phyloP scores from a whole-genome alignment of 306 rosid species.

The Rubus idaeus region DNA sequence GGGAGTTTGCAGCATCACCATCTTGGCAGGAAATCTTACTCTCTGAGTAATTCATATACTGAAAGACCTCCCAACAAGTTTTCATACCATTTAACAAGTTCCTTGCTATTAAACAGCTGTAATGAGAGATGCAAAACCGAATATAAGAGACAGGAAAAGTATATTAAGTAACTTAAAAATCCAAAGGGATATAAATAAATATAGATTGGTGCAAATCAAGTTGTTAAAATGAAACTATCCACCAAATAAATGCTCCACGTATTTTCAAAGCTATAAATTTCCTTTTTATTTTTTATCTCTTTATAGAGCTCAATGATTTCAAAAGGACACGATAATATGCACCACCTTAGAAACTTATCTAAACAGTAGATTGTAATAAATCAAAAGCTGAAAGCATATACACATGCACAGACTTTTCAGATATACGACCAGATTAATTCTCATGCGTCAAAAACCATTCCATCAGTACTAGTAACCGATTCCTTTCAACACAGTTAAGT shows the following conservation, averaged over 20 bases:
- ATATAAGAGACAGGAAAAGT: constrained; percentile 16
- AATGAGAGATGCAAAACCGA: constrained; percentile 28
- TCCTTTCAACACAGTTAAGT: constrained; percentile 15
- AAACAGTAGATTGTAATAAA: background rate
- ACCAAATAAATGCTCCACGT: background rate
- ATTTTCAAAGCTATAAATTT: background rate
- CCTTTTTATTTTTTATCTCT: background rate
- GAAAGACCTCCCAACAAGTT: constrained; percentile 94
- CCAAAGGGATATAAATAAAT: background rate
- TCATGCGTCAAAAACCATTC: constrained; percentile 1
- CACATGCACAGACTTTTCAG: background rate
- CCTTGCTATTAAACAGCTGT: constrained; percentile 93
- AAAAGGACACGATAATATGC: background rate
- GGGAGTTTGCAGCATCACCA: constrained; percentile 83
- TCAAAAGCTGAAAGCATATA: background rate
- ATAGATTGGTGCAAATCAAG: background rate
- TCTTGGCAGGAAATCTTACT: constrained; percentile 70
- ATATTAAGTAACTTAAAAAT: background rate
- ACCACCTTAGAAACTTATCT: background rate
- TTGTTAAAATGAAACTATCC: constrained; percentile 3
- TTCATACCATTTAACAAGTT: constrained; percentile 86
- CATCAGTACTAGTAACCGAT: constrained; percentile 12
- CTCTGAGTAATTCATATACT: constrained; percentile 76
- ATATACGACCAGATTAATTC: background rate
- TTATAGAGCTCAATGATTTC: background rate